phyloP scores from a whole-genome alignment of 768 basidiomycete species.

The Termitomyces sp. region DNA sequence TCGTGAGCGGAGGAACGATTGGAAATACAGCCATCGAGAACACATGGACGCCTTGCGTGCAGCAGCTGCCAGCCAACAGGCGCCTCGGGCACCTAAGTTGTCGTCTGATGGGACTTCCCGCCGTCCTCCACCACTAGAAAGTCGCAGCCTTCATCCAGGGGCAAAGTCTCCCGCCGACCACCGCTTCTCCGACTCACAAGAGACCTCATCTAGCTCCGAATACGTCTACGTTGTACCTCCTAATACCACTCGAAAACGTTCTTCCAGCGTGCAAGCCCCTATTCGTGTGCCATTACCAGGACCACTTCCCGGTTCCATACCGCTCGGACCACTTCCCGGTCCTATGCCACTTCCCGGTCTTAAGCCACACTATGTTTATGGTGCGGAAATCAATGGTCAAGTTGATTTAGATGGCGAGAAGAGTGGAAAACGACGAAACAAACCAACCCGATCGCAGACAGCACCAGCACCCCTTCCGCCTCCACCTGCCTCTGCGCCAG shows the following conservation, averaged over 20 bases:
- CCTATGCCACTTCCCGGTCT: constrained; percentile 2
- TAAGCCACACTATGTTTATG: neutral
- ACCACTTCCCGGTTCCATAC: neutral
- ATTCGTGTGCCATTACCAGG: neutral
- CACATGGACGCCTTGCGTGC: constrained; percentile 5
- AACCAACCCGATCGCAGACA: neutral
- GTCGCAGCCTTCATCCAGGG: neutral
- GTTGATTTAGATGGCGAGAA: neutral
- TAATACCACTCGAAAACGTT: neutral
- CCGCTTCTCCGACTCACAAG: constrained; percentile 4
- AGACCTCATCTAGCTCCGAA: constrained; percentile 1
- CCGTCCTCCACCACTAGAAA: neutral
- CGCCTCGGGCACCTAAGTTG: constrained; percentile 1
- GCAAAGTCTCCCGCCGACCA: neutral
- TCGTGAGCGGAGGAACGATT: constrained; percentile 7
- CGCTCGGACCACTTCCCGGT: neutral
- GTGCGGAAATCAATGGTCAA: neutral
- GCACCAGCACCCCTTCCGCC: neutral
- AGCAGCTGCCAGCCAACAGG: constrained; percentile 1
- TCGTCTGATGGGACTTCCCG: constrained; percentile 6
- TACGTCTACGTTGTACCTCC: neutral
- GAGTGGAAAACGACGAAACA: neutral
- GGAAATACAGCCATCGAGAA: constrained; percentile 7
- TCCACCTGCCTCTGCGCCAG: neutral
- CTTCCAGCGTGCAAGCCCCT: constrained; percentile 1